Base-by-base conservation (phyloP, 305 asterid species). In the Plantago lanceolata region DNA sequence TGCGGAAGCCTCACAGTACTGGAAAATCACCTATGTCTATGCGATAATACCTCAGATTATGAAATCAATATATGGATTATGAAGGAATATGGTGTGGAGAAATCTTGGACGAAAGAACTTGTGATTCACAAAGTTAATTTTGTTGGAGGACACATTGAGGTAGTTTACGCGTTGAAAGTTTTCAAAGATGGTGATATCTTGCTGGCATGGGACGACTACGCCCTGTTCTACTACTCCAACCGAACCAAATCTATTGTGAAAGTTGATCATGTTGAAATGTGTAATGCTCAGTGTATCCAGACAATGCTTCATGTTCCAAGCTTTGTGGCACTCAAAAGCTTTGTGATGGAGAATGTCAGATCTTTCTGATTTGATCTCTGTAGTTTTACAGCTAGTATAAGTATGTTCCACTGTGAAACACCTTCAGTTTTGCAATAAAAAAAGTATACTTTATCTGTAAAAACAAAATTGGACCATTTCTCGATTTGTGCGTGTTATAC, bases 181-280 rank as follows among this genome's bases (percentile, higher is more conserved):
- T 77, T 82, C 12, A 47, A 53, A 53, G 79, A 78, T 63, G 88
- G 85, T 0, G 82, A 73, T 14, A 52, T 79, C 3, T 37, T 80
- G 78, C 37, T 79, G 67, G 29, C 61, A 3, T 74, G 78, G 76
- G 49, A 35, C 4, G 62, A 72, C 5, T 43, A 8, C 16, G 3
- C 0, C 20, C 29, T 81, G 19, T 58, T 72, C 67, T 61, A 67
- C 8, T 68, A 48, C 49, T 44, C 59, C 50, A 18, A 21, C 57
- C 26, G 57, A 62, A 68, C 37, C 14, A 57, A 61, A 66, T 8
- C 24, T 55, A 21, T 50, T 13, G 11, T 4, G 2, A 13, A 24
- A 4, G 28, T 68, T 26, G 47, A 45, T 0, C 5, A 48, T 48
- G 61, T 57, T 3, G 63, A 16, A 59, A 16, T 47, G 37, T 47